These are phyloP conservation scores for Tolypocladium paradoxum DNA, from an alignment of 2,329 filamentous ascomycete species.

Conservation along the genomic window DNA sequence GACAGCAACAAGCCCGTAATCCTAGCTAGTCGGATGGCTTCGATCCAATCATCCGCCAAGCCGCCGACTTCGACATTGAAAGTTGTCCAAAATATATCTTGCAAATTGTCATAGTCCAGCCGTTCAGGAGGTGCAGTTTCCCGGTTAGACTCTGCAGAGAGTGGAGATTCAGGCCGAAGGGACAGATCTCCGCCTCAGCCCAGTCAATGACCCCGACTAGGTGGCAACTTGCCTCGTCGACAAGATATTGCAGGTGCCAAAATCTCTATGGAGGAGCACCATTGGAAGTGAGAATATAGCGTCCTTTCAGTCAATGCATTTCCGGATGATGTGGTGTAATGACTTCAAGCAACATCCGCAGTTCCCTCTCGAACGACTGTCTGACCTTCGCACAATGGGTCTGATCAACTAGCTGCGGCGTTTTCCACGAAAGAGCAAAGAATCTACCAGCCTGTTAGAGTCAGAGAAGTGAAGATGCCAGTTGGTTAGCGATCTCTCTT, in stretches of 20 bases:
- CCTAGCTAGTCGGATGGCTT: slow-evolving; percentile 19
- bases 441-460: slow-evolving; percentile 16
- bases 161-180: slow-evolving; percentile 28
- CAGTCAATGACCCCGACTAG: slow-evolving; percentile 30
- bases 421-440: slow-evolving; percentile 26
- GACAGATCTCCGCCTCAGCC: slow-evolving; percentile 26
- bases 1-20: slow-evolving; percentile 22
- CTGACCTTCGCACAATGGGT: slow-evolving; percentile 13
- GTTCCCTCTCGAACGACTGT: slow-evolving; percentile 17
- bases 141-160: slow-evolving; percentile 21
- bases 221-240: slow-evolving; percentile 24
- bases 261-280: slow-evolving; percentile 27
- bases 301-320: slow-evolving; percentile 18
- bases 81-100: slow-evolving; percentile 21
- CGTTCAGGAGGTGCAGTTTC: slow-evolving; percentile 22
- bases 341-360: slow-evolving; percentile 18
- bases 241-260: slow-evolving; percentile 27
- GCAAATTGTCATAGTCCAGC: slow-evolving; percentile 21
- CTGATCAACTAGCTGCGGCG: slow-evolving; percentile 16
- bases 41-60: slow-evolving; percentile 12
- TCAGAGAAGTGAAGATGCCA: too few species aligned
- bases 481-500: background rate
- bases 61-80: slow-evolving; percentile 18
- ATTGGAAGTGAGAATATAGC: slow-evolving; percentile 25
- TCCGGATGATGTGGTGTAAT: slow-evolving; percentile 20